These are phyloP conservation scores for Claviceps sorghi DNA, from an alignment of 2,329 filamentous ascomycete genomes.

Conservation along the genomic window DNA sequence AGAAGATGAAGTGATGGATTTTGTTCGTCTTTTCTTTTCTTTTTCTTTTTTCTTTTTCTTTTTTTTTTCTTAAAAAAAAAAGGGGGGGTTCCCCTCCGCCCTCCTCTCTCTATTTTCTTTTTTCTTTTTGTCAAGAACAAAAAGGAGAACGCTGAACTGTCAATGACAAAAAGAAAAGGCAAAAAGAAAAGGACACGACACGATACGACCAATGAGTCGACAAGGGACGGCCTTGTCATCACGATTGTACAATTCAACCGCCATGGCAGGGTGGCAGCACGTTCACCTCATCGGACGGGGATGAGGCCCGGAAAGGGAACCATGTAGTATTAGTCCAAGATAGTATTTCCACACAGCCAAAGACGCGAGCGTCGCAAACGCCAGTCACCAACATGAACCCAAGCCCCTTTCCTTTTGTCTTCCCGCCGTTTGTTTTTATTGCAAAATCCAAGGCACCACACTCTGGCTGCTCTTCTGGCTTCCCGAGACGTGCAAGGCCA, in stretches of 20 bases:
- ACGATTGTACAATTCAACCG: too few species aligned
- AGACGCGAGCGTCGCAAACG: not conserved
- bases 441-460: not conserved
- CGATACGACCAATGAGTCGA: not conserved
- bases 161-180: too few species aligned
- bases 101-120: too few species aligned
- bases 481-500: not conserved
- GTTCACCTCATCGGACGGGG: not conserved
- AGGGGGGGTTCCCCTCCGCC: not conserved
- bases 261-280: too few species aligned
- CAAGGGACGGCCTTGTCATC: too few species aligned
- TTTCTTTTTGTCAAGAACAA: too few species aligned
- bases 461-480: not conserved
- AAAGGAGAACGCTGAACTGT: too few species aligned
- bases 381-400: not conserved
- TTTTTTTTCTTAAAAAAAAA: not conserved
- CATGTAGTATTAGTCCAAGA: not conserved
- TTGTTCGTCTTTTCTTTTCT: not conserved
- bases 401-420: too few species aligned
- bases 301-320: not conserved
- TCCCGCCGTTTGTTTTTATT: not conserved
- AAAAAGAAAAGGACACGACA: not conserved
- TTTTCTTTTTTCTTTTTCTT: too few species aligned
- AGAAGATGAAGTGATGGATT: slow-evolving; percentile 12
- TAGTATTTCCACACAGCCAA: not conserved